phyloP scores from a whole-genome alignment of 2,329 filamentous ascomycete genomes.

The Aspergillus fumigatiaffinis region DNA sequence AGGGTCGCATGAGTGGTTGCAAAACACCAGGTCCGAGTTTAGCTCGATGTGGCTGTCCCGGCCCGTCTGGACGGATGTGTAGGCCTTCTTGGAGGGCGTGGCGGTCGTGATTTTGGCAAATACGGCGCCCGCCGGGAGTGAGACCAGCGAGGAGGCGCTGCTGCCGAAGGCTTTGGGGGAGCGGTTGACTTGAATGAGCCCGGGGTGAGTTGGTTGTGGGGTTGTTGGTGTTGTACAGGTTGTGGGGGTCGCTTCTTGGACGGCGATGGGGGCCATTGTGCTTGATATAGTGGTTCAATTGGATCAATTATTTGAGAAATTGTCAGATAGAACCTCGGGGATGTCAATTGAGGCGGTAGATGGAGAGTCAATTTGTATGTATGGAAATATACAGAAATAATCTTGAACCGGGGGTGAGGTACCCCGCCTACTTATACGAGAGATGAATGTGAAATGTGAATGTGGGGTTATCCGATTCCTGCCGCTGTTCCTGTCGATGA shows the following conservation, averaged over 20 bases:
- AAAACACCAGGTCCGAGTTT: constrained; percentile 54
- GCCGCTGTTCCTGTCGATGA: not conserved
- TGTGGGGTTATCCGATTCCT: not conserved
- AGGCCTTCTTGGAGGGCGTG: constrained; percentile 44
- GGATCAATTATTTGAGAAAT: not conserved
- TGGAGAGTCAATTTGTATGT: too few relatives aligned
- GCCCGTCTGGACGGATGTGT: constrained; percentile 51
- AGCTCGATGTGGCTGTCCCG: constrained; percentile 51
- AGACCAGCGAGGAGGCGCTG: constrained; percentile 46
- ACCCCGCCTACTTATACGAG: not conserved
- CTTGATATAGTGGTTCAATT: not conserved
- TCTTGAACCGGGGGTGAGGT: not conserved
- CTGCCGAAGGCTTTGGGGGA: constrained; percentile 32
- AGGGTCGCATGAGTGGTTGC: constrained; percentile 55
- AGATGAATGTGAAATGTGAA: not conserved
- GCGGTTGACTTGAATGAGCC: constrained; percentile 24
- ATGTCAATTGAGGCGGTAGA: too few relatives aligned
- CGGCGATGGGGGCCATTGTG: constrained; percentile 16
- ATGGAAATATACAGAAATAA: not conserved
- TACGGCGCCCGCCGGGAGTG: constrained; percentile 48
- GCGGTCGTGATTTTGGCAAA: constrained; percentile 46
- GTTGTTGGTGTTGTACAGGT: constrained; percentile 3
- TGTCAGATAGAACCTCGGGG: too few relatives aligned
- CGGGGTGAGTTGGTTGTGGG: constrained; percentile 25
- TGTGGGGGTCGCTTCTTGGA: constrained; percentile 18